A percentile compares a stretch with the other conserved stretches of the same genome.
phyloP scores from a whole-genome alignment of 2,329 filamentous ascomycete species.

The Didymella lethalis region DNA sequence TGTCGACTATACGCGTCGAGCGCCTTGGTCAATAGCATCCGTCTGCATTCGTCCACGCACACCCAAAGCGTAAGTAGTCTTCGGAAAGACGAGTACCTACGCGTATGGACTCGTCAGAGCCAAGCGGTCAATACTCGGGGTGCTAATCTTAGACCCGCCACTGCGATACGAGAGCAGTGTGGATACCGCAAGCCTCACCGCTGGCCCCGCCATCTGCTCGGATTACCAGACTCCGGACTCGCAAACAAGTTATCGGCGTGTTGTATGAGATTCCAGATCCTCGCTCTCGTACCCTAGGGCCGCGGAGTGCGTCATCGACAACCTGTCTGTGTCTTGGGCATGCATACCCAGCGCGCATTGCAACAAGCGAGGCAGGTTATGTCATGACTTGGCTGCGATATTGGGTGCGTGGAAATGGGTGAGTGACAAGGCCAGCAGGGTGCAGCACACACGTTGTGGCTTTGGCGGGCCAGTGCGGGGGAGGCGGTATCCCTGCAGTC shows the following conservation, averaged over 20 bases:
- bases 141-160: slow-evolving; percentile 18
- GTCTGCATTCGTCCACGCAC: background rate
- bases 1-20: background rate
- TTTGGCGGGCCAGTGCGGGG: slow-evolving; percentile 6
- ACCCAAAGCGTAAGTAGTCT: background rate
- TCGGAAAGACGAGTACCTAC: background rate
- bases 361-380: background rate
- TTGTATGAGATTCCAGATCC: background rate
- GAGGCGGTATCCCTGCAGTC: slow-evolving; percentile 9
- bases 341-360: background rate
- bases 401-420: slow-evolving; percentile 1
- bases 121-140: slow-evolving; percentile 7
- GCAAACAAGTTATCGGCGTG: background rate
- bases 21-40: background rate
- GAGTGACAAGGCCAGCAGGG: slow-evolving; percentile 6
- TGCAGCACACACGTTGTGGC: slow-evolving; percentile 17
- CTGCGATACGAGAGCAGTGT: slow-evolving; percentile 3
- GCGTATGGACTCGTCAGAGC: background rate
- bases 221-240: background rate
- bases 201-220: too few relatives aligned
- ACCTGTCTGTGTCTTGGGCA: background rate
- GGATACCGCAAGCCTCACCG: slow-evolving; percentile 6
- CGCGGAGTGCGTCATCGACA: slow-evolving; percentile 4
- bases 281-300: background rate
- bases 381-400: slow-evolving; percentile 11